Conservation (phyloP, 192 early-diverging fungal species). For the Pilaira anomala region DNA sequence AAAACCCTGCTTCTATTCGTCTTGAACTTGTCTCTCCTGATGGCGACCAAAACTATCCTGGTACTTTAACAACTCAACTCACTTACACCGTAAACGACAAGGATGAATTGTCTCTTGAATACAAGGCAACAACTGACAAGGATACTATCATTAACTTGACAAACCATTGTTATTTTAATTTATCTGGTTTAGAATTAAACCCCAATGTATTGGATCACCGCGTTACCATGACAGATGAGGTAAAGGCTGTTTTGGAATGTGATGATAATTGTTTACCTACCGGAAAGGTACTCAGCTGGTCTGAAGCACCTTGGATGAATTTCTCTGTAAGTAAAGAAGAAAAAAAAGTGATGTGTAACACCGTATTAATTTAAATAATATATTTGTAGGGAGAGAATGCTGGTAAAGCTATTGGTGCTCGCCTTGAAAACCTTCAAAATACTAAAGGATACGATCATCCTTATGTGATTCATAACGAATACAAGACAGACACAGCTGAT, state of each 20-base stretch:
- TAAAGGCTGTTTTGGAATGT: constrained; percentile 51
- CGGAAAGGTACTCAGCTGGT: constrained; percentile 51
- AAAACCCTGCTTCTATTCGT: constrained; percentile 49
- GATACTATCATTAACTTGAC: constrained; percentile 73
- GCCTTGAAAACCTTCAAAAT: constrained; percentile 49
- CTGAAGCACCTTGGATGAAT: constrained; percentile 47
- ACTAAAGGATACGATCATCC: constrained; percentile 83
- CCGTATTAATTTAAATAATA: not conserved
- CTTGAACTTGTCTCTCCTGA: constrained; percentile 61
- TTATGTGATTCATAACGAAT: constrained; percentile 50
- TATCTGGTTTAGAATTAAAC: constrained; percentile 60
- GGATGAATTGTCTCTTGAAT: constrained; percentile 48
- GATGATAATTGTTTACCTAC: constrained; percentile 67
- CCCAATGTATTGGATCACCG: constrained; percentile 53
- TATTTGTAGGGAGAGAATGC: constrained; percentile 13
- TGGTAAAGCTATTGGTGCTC: constrained; percentile 41
- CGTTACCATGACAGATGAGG: constrained; percentile 44
- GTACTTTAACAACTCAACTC: constrained; percentile 53
- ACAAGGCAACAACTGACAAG: constrained; percentile 46
- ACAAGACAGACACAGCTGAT: constrained; percentile 22
- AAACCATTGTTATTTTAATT: constrained; percentile 87
- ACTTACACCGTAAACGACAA: constrained; percentile 59
- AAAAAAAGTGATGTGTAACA: not conserved
- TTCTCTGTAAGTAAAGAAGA: constrained; percentile 38
- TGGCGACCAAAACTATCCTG: constrained; percentile 82